These are phyloP conservation scores for Suillus ampliporus DNA, from an alignment of 768 basidiomycete genomes.

Conservation along the genomic window DNA sequence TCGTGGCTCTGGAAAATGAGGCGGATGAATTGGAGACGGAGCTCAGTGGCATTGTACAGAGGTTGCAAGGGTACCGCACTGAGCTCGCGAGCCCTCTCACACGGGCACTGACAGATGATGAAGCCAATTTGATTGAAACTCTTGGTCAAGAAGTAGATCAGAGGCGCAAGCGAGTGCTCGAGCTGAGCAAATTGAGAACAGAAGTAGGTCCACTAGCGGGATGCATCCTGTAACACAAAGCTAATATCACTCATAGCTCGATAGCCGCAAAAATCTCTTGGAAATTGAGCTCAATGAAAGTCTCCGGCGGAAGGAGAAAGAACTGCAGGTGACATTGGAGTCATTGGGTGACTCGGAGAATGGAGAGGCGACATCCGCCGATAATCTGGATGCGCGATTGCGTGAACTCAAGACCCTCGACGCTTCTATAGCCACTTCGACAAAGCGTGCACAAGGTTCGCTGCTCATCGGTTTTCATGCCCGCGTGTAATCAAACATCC, in stretches of 20 bases:
- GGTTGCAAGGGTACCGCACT: constrained; percentile 63
- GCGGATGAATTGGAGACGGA: constrained; percentile 78
- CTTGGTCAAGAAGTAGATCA: constrained; percentile 80
- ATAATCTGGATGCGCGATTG: constrained; percentile 69
- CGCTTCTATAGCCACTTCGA: constrained; percentile 65
- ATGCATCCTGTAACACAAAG: background rate
- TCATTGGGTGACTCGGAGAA: constrained; percentile 65
- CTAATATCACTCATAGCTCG: constrained; percentile 42
- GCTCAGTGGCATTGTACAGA: constrained; percentile 61
- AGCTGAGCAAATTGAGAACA: constrained; percentile 68
- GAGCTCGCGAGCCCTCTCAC: constrained; percentile 81
- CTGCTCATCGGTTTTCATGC: no score
- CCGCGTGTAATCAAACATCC: constrained; percentile 1
- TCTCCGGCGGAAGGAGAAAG: constrained; percentile 78
- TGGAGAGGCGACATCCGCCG: constrained; percentile 60
- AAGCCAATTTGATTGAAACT: constrained; percentile 65
- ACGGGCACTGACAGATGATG: constrained; percentile 73
- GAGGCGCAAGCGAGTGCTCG: constrained; percentile 71
- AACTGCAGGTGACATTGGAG: constrained; percentile 78
- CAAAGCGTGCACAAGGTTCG: constrained; percentile 66
- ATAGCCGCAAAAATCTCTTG: constrained; percentile 76
- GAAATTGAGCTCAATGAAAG: constrained; percentile 95
- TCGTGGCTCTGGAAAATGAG: constrained; percentile 67
- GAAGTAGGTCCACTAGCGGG: constrained; percentile 56
- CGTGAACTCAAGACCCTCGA: constrained; percentile 75